Evolutionary conservation across 805 yeast genomes (phyloP).

Genomic region (Isabelozyma gotoi): DNA sequence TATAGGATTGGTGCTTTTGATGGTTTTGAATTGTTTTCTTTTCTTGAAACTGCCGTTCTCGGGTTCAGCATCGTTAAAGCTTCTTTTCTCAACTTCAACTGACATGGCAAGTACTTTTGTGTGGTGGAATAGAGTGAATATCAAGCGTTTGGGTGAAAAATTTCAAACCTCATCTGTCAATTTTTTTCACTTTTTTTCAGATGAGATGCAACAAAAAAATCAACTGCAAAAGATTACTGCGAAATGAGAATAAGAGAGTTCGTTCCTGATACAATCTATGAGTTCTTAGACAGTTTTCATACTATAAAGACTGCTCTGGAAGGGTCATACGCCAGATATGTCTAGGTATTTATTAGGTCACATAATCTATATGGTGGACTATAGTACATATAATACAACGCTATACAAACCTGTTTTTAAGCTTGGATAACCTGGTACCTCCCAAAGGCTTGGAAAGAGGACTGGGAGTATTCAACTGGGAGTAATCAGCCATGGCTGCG

Average conservation of each 20-base stretch:
- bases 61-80: background rate
- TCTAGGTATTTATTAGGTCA: background rate
- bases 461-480: background rate
- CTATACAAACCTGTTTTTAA: constrained; percentile 17
- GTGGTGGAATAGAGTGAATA: background rate
- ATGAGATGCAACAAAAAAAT: constrained; percentile 8
- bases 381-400: background rate
- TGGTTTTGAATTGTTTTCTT: constrained; percentile 15
- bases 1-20: constrained; percentile 36
- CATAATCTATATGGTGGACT: background rate
- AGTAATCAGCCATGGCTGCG: background rate
- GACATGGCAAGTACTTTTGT: background rate
- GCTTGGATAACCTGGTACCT: constrained; percentile 15
- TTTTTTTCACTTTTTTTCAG: background rate
- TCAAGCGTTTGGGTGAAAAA: background rate
- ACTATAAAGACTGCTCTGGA: too few species aligned
- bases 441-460: constrained; percentile 1
- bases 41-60: constrained; percentile 6
- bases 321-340: too few species aligned
- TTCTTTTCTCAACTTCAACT: background rate
- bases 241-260: too few species aligned
- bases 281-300: background rate
- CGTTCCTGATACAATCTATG: too few species aligned
- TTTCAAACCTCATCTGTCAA: background rate
- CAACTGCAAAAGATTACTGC: constrained; percentile 3